phyloP scores from a whole-genome alignment of 768 basidiomycete species.

The Royoungia palumana region DNA sequence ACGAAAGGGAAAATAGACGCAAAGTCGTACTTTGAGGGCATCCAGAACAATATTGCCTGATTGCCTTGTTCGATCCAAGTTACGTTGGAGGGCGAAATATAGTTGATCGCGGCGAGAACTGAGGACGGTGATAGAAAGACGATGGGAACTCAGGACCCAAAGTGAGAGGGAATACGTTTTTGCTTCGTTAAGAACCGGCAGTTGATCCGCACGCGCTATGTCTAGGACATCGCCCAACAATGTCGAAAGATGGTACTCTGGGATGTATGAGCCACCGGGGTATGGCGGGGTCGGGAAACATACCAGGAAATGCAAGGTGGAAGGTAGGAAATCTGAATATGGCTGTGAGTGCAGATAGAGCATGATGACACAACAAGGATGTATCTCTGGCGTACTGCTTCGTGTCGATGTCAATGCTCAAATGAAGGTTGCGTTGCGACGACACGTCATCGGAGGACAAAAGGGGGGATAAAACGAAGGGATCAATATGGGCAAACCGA shows the following conservation, averaged over 20 bases:
- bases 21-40: constrained; percentile 28
- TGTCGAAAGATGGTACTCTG: constrained; percentile 43
- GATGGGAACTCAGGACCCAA: constrained; percentile 50
- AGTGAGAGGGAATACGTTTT: constrained; percentile 48
- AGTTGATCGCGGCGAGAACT: constrained; percentile 31
- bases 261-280: background rate
- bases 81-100: constrained; percentile 33
- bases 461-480: constrained; percentile 21
- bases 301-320: constrained; percentile 48
- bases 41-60: constrained; percentile 17
- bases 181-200: constrained; percentile 38
- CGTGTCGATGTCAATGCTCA: constrained; percentile 32
- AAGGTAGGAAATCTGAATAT: constrained; percentile 49
- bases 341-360: constrained; percentile 49
- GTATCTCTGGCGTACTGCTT: constrained; percentile 40
- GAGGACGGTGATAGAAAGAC: constrained; percentile 43
- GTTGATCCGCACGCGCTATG: constrained; percentile 34
- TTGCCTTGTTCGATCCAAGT: constrained; percentile 30
- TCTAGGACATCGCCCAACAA: constrained; percentile 45
- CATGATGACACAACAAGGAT: constrained; percentile 48
- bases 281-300: constrained; percentile 18
- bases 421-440: background rate
- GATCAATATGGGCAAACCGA: constrained; percentile 37
- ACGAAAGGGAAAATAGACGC: background rate
- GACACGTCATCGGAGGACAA: constrained; percentile 1